These are phyloP conservation scores for Brettanomyces sp. DNA, from an alignment of 805 yeast genomes.

Conservation along the genomic window DNA sequence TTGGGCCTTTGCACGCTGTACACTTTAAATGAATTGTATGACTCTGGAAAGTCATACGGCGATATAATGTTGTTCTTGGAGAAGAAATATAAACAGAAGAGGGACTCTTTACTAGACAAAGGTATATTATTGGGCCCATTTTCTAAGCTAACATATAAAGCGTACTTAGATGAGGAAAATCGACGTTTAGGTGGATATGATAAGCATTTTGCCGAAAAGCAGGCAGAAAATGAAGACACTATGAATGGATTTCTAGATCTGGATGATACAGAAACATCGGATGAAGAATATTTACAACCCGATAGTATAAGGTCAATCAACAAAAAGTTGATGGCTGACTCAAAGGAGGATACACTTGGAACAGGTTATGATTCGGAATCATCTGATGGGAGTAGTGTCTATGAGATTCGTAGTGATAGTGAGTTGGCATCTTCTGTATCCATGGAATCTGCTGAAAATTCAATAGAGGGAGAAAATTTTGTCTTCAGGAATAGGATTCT, in stretches of 20 bases:
- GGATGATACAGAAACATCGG: slow-evolving; percentile 4
- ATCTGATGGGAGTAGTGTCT: slow-evolving; percentile 4
- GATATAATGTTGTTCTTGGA: slow-evolving; percentile 21
- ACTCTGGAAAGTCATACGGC: slow-evolving; percentile 19
- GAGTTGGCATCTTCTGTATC: neutral
- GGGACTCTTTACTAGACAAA: slow-evolving; percentile 16
- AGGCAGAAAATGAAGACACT: slow-evolving; percentile 5
- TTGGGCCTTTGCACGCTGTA: slow-evolving; percentile 23
- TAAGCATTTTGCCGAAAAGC: neutral
- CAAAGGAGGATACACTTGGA: neutral
- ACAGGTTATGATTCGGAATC: neutral
- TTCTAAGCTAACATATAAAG: slow-evolving; percentile 14
- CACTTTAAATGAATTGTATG: slow-evolving; percentile 20
- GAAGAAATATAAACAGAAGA: slow-evolving; percentile 12
- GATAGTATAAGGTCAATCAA: neutral
- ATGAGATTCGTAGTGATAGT: slow-evolving; percentile 1
- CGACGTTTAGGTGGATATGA: slow-evolving; percentile 3
- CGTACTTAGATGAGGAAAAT: slow-evolving; percentile 14
- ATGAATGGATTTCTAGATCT: slow-evolving; percentile 2
- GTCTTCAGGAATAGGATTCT: slow-evolving; percentile 13
- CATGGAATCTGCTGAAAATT: neutral
- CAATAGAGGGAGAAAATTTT: slow-evolving; percentile 7
- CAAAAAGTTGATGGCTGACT: no score
- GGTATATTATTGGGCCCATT: slow-evolving; percentile 23
- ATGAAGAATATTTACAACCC: slow-evolving; percentile 10